Evolutionary conservation across 208 protist species (phyloP).

Genomic region (Acanthamoeba healyi): DNA sequence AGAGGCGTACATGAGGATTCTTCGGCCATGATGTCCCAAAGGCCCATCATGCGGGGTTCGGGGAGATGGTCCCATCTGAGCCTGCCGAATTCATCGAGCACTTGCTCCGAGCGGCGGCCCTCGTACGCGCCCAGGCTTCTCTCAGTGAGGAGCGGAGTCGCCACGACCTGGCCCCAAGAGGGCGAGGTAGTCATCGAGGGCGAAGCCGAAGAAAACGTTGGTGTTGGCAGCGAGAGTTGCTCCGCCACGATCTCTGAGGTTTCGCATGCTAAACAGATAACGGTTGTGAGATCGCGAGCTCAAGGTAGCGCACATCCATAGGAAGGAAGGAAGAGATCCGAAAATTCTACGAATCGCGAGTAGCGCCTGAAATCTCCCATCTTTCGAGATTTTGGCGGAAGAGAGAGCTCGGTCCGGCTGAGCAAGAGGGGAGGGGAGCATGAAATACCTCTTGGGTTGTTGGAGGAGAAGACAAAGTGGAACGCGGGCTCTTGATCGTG

Average conservation of each 20-base stretch:
- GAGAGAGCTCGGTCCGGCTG: neutral
- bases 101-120: neutral
- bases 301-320: neutral
- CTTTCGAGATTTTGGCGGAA: neutral
- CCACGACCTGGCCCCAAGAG: neutral
- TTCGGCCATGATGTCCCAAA: slow-evolving; percentile 33
- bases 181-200: neutral
- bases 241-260: slow-evolving; percentile 28
- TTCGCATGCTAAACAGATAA: neutral
- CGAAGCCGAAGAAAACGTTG: neutral
- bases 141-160: slow-evolving; percentile 22
- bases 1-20: neutral
- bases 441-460: slow-evolving; percentile 28
- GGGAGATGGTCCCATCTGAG: slow-evolving; percentile 37
- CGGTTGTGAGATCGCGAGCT: neutral
- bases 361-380: neutral
- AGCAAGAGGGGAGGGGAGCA: too few species aligned
- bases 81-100: slow-evolving; percentile 7
- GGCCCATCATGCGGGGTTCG: slow-evolving; percentile 52
- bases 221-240: neutral
- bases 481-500: neutral
- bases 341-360: neutral
- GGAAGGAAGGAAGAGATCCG: neutral
- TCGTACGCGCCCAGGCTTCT: slow-evolving; percentile 5
- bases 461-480: slow-evolving; percentile 40